Conservation (phyloP, 1,139 yeast genomes). For the Magnusiomyces ingens region DNA sequence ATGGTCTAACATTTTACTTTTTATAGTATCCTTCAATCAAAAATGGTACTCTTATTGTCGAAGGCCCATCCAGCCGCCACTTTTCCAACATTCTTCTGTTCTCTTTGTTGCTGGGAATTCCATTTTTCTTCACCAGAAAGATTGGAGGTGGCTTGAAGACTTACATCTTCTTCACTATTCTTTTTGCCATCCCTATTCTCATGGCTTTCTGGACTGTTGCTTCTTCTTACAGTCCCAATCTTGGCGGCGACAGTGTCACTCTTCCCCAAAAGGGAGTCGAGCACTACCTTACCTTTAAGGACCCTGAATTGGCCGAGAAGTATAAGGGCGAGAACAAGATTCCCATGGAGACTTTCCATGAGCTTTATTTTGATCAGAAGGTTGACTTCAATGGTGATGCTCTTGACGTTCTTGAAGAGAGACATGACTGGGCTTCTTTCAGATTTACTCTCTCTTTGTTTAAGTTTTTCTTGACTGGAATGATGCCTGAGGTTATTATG, state of each 20-base stretch:
- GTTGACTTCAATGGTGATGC: slow-evolving; percentile 86
- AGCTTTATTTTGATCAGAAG: slow-evolving; percentile 74
- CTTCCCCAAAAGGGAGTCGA: slow-evolving; percentile 76
- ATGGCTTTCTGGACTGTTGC: slow-evolving; percentile 77
- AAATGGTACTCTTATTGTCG: slow-evolving; percentile 86
- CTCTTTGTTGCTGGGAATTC: slow-evolving; percentile 51
- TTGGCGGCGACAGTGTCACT: slow-evolving; percentile 62
- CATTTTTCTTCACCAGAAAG: slow-evolving; percentile 56
- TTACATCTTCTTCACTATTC: slow-evolving; percentile 43
- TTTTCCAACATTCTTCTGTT: slow-evolving; percentile 60
- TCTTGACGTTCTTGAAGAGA: slow-evolving; percentile 73
- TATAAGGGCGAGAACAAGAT: slow-evolving; percentile 69
- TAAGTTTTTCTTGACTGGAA: slow-evolving; percentile 72
- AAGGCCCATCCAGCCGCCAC: slow-evolving; percentile 78
- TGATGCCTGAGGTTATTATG: slow-evolving; percentile 89
- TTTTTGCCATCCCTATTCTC: slow-evolving; percentile 59
- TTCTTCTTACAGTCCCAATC: slow-evolving; percentile 72
- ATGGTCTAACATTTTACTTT: neutral
- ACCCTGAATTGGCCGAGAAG: slow-evolving; percentile 61
- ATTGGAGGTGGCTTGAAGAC: slow-evolving; percentile 71
- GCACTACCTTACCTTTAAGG: slow-evolving; percentile 76
- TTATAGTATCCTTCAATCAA: slow-evolving; percentile 56
- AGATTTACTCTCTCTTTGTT: slow-evolving; percentile 71
- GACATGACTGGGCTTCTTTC: slow-evolving; percentile 89
- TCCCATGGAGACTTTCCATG: slow-evolving; percentile 92